phyloP scores from a whole-genome alignment of 129 eudicot species.

The Flaveria linearis region DNA sequence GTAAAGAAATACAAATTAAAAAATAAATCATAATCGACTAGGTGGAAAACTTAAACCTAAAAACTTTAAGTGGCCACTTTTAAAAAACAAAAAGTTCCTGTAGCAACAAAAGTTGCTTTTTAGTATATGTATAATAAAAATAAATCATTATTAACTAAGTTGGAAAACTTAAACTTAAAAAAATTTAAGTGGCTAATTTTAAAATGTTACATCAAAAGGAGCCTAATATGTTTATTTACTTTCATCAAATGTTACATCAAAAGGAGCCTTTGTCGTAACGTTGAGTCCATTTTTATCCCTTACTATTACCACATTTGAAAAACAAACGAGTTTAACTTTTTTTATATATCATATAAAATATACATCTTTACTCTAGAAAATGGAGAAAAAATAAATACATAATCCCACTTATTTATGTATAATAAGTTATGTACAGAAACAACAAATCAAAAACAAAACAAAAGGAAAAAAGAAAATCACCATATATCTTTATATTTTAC shows the following conservation, averaged over 20 bases:
- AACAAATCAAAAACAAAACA: background rate
- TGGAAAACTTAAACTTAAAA: no score
- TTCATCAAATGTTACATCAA: slow-evolving; percentile 2
- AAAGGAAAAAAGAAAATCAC: background rate
- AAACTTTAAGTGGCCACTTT: no score
- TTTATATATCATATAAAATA: no score
- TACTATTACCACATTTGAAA: background rate
- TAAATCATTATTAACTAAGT: no score
- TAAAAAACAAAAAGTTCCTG: no score
- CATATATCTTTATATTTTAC: background rate
- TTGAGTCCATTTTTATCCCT: background rate
- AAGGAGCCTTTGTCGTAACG: background rate
- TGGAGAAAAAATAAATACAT: background rate
- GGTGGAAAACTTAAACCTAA: no score
- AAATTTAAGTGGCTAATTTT: background rate
- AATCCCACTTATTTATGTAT: background rate
- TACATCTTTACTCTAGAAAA: no score
- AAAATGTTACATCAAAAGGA: background rate
- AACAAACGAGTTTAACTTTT: background rate
- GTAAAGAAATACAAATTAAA: no score
- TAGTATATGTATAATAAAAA: no score
- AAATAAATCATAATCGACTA: no score
- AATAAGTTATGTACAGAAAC: background rate
- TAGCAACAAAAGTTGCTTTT: no score
- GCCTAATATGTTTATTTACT: background rate